Conservation (phyloP, 768 basidiomycete species). For the Termitomyces sp. region DNA sequence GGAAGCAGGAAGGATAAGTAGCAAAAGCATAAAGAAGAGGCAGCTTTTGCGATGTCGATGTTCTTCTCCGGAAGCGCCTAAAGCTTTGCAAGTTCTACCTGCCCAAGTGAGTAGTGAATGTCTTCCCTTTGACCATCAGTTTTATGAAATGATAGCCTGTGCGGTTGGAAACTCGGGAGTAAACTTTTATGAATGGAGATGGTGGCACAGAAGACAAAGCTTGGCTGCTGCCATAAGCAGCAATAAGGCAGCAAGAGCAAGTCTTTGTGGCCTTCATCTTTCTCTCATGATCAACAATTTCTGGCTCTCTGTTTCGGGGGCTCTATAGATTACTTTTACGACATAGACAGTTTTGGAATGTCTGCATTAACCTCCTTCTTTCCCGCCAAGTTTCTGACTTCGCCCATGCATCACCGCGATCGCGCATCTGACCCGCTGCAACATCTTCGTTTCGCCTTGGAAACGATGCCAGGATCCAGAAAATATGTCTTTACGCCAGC, state of each 20-base stretch:
- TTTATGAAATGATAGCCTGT: too few relatives aligned
- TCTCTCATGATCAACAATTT: constrained; percentile 11
- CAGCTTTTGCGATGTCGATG: background rate
- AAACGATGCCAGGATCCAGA: constrained; percentile 75
- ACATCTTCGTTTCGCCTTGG: constrained; percentile 70
- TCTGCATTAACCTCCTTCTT: constrained; percentile 29
- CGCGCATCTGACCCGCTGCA: constrained; percentile 58
- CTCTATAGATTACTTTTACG: constrained; percentile 1
- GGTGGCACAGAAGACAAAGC: constrained; percentile 2
- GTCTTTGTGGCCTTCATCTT: background rate
- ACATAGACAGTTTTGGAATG: constrained; percentile 11
- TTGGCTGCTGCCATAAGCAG: constrained; percentile 8
- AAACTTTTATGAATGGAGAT: background rate
- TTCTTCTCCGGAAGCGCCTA: background rate
- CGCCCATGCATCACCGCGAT: constrained; percentile 52
- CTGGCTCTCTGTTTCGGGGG: constrained; percentile 1
- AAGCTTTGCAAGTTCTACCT: background rate
- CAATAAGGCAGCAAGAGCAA: too few relatives aligned
- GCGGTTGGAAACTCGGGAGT: background rate
- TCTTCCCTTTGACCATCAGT: background rate
- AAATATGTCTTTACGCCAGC: constrained; percentile 74
- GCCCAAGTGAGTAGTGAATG: background rate
- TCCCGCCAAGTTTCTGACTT: constrained; percentile 45
- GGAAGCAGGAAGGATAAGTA: background rate
- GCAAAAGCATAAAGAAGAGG: background rate